These are phyloP conservation scores for Gonium pectorale DNA, from an alignment of 139 green algal species.

Conservation along the genomic window DNA sequence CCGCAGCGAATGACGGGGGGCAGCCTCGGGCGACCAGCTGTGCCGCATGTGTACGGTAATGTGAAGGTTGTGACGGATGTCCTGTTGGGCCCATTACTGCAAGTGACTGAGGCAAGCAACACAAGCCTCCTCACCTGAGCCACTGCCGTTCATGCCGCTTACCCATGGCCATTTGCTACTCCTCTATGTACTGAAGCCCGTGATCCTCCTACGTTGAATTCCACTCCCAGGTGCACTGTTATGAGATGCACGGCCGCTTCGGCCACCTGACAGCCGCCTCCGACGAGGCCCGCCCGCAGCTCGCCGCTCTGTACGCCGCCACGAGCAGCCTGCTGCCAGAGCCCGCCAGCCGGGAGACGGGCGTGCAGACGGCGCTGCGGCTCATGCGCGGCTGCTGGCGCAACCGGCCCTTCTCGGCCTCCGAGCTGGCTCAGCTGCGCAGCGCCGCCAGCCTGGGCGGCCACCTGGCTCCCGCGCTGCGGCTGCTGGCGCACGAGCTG, in stretches of 20 bases:
- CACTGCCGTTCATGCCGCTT: no score
- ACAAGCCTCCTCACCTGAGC: no score
- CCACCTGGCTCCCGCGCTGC: constrained; percentile 56
- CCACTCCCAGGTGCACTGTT: constrained; percentile 60
- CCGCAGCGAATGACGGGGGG: no score
- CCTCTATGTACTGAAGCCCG: no score
- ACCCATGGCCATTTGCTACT: no score
- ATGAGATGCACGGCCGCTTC: constrained; percentile 64
- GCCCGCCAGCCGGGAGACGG: constrained; percentile 52
- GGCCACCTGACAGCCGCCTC: constrained; percentile 53
- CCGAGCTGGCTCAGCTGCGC: constrained; percentile 51
- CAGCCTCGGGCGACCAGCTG: no score
- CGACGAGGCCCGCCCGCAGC: constrained; percentile 62
- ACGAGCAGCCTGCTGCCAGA: constrained; percentile 66
- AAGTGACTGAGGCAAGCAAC: no score
- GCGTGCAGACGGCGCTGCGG: constrained; percentile 60
- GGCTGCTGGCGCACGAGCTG: constrained; percentile 52
- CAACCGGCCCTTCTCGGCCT: constrained; percentile 51
- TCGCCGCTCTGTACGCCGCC: constrained; percentile 75
- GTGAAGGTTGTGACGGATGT: no score
- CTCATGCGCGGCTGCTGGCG: constrained; percentile 64
- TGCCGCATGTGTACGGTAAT: no score
- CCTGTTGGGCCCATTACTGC: no score
- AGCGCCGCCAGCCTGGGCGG: constrained; percentile 4
- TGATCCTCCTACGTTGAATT: no score